These are phyloP conservation scores for Saccharomyces hybrid DNA, from an alignment of 1,139 yeast species.

Conservation along the genomic window DNA sequence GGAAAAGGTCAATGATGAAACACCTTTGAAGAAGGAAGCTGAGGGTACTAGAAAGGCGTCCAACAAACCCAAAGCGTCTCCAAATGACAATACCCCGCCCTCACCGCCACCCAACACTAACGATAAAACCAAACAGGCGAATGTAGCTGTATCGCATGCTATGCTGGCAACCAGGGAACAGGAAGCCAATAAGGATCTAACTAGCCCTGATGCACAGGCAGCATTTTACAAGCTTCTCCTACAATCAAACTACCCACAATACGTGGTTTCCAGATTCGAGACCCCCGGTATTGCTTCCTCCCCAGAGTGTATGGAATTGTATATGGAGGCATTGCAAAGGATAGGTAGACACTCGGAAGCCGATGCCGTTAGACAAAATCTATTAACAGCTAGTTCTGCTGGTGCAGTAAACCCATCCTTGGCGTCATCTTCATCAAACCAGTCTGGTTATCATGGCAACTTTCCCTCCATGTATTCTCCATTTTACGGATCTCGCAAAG, in stretches of 20 bases:
- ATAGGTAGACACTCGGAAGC: constrained; percentile 78
- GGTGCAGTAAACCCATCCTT: constrained; percentile 29
- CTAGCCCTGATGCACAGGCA: constrained; percentile 67
- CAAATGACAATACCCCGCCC: neutral
- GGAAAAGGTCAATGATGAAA: neutral
- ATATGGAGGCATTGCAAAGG: constrained; percentile 70
- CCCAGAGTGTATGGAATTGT: constrained; percentile 67
- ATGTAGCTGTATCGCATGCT: constrained; percentile 21
- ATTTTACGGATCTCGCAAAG: constrained; percentile 38
- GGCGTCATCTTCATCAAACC: constrained; percentile 21
- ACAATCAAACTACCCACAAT: constrained; percentile 80
- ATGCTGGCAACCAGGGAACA: constrained; percentile 67
- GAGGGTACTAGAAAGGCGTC: neutral
- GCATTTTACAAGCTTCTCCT: constrained; percentile 69
- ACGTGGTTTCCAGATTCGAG: constrained; percentile 86
- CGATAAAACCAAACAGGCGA: neutral
- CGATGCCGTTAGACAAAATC: constrained; percentile 37
- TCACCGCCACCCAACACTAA: neutral
- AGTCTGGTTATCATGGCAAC: constrained; percentile 18
- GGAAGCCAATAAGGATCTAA: constrained; percentile 66
- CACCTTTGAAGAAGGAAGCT: neutral
- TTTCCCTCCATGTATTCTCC: constrained; percentile 32
- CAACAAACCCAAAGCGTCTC: neutral
- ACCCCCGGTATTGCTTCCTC: constrained; percentile 82
- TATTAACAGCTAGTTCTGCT: constrained; percentile 30